phyloP scores from a whole-genome alignment of 1,284 basidiomycete species.

The Austropuccinia psidii region DNA sequence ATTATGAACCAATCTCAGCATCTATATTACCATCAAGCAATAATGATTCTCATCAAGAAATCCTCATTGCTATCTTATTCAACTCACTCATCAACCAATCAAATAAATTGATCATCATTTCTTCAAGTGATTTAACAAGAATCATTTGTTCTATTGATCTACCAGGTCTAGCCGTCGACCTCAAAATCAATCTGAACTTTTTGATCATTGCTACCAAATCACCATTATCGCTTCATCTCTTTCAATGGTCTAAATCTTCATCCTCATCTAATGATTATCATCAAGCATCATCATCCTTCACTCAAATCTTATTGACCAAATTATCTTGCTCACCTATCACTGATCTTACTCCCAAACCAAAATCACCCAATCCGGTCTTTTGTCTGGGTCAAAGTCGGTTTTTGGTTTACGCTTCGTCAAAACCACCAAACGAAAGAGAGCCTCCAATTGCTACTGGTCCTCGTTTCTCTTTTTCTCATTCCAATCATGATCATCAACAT shows the following conservation, averaged over 20 bases:
- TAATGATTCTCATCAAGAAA: background rate
- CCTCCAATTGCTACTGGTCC: slow-evolving; percentile 21
- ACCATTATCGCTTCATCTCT: slow-evolving; percentile 20
- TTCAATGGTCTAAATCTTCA: background rate
- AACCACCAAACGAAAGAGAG: slow-evolving; percentile 7
- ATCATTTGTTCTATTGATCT: slow-evolving; percentile 7
- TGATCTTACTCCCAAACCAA: slow-evolving; percentile 23
- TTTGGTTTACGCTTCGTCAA: slow-evolving; percentile 30
- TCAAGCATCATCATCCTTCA: background rate
- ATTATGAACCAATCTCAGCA: slow-evolving; percentile 26
- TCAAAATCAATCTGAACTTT: background rate
- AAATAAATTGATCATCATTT: slow-evolving; percentile 1
- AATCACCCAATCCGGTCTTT: slow-evolving; percentile 18
- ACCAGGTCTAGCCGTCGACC: background rate
- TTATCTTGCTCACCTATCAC: slow-evolving; percentile 22
- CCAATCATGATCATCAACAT: background rate
- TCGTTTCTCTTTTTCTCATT: slow-evolving; percentile 1
- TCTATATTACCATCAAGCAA: background rate
- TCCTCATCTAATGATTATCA: background rate
- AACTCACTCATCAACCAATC: background rate
- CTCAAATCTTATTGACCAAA: background rate
- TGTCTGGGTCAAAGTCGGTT: slow-evolving; percentile 12
- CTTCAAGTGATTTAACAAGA: background rate
- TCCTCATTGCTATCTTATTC: slow-evolving; percentile 8
- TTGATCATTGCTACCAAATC: slow-evolving; percentile 21